These are phyloP conservation scores for Senecio squalidus DNA, from an alignment of 140 eudicot species.

Conservation along the genomic window DNA sequence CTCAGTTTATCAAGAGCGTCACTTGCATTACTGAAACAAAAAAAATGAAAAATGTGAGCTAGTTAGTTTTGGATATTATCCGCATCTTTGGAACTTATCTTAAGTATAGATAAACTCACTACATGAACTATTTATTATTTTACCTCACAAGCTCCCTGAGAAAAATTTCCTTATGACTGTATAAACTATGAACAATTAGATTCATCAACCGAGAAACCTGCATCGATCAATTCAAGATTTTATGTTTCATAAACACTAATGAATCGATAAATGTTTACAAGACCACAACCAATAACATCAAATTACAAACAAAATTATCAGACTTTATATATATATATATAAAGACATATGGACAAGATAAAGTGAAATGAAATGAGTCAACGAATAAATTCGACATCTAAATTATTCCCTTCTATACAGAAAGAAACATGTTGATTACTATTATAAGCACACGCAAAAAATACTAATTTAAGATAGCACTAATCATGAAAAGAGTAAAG, in stretches of 20 bases:
- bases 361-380: background rate
- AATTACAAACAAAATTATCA: background rate
- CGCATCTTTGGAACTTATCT: background rate
- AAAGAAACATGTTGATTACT: too few relatives aligned
- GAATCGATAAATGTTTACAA: too few relatives aligned
- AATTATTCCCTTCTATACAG: too few relatives aligned
- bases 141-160: conserved; percentile 97
- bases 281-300: too few relatives aligned
- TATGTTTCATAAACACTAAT: background rate
- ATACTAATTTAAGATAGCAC: too few relatives aligned
- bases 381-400: too few relatives aligned
- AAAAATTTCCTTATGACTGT: conserved; percentile 96
- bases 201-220: conserved; percentile 93
- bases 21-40: conserved; percentile 79
- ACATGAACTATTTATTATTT: background rate
- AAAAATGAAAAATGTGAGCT: background rate
- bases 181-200: conserved; percentile 93
- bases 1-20: conserved; percentile 96
- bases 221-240: conserved; percentile 14
- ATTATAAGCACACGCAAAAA: too few relatives aligned
- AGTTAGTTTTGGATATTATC: background rate
- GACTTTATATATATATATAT: too few relatives aligned
- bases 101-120: too few relatives aligned
- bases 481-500: too few relatives aligned
- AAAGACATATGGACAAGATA: background rate